Base-by-base conservation (phyloP, 169 alveolate genomes). In the Eimeria maxima region DNA sequence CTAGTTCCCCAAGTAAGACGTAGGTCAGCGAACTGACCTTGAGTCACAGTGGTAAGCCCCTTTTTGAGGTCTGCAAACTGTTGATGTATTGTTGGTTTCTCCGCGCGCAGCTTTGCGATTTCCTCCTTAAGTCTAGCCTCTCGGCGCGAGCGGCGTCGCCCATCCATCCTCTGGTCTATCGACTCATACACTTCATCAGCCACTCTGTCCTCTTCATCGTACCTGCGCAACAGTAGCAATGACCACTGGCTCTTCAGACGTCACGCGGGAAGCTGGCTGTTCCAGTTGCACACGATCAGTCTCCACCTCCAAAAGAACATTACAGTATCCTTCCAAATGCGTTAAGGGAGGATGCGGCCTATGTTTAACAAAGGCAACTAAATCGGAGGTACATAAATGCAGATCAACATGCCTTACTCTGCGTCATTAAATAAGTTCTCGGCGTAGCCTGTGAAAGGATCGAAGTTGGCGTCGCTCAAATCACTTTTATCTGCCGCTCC, bases 191-290 rank as follows among this genome's bases (percentile, higher is more conserved):
- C 97, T 71, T 96, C 97, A 93, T 99, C 99, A 18, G 99, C 99
- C 89, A 98, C 99, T 67, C 96, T 83, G 92, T 99, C 99, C 78
- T 99, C 99, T 50, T 99, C 99, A 93, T 99, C 99, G 93, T 98
- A 98, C 95, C 98, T 97, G 73, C 38, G 38, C 63, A 74, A 20
- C 42, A 45, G n/a, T 38, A 78, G 45, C 60, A 78, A 20, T 7
- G 13, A 67, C 65, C 88, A 24, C 16, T 14, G n/a, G 63, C 60
- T 47, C 44, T 55, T 69, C 83, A 42, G 57, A 67, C 11, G 53
- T 38, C 83, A 69, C 80, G 22, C 38, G 38, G 55, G 50, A 8
- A 38, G 53, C 11, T 38, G 55, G 27, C 29, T 33, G 50, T 38
- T 20, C 29, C 8, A 69, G 83, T 38, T 38, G 53, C 16, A 38